Evolutionary conservation across 306 rosid genomes (phyloP).

Genomic region (Sesbania bispinosa): DNA sequence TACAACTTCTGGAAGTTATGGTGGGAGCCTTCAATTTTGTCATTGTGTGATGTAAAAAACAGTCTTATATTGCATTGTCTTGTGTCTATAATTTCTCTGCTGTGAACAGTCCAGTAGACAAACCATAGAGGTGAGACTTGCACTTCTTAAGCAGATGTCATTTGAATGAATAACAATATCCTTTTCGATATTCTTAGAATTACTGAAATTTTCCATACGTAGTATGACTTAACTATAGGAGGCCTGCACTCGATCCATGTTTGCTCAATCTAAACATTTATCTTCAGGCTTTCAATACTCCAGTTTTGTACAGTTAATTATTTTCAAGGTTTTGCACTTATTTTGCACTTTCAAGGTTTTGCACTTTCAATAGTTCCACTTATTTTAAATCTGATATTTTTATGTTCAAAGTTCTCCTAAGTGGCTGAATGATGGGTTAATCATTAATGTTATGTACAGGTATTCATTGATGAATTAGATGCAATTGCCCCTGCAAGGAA

Average conservation of each 20-base stretch:
- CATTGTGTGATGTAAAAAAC: not conserved
- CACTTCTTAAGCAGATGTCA: not conserved
- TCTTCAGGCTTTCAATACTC: not conserved
- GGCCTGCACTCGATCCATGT: not conserved
- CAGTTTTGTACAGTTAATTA: not conserved
- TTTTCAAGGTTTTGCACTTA: slow-evolving; percentile 10
- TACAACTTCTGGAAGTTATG: not conserved
- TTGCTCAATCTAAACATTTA: not conserved
- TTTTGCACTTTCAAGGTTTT: slow-evolving; percentile 15
- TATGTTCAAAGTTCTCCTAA: slow-evolving; percentile 4
- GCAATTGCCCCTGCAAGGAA: slow-evolving; percentile 90
- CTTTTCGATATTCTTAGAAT: not conserved
- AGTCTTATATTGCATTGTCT: not conserved
- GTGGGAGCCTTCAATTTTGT: not conserved
- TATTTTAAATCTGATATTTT: slow-evolving; percentile 16
- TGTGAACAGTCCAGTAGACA: slow-evolving; percentile 9
- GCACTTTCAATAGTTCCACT: not conserved
- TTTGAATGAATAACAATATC: not conserved
- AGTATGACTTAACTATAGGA: not conserved
- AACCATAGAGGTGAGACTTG: not conserved
- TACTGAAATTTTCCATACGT: not conserved
- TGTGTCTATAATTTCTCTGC: slow-evolving; percentile 10
- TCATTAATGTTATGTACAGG: slow-evolving; percentile 42
- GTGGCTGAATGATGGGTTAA: slow-evolving; percentile 16
- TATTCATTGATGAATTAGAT: slow-evolving; percentile 90